Evolutionary conservation across 306 rosid genomes (phyloP), one percentile per base, ranked within the genome.

Genomic region (Mucuna pruriens): DNA sequence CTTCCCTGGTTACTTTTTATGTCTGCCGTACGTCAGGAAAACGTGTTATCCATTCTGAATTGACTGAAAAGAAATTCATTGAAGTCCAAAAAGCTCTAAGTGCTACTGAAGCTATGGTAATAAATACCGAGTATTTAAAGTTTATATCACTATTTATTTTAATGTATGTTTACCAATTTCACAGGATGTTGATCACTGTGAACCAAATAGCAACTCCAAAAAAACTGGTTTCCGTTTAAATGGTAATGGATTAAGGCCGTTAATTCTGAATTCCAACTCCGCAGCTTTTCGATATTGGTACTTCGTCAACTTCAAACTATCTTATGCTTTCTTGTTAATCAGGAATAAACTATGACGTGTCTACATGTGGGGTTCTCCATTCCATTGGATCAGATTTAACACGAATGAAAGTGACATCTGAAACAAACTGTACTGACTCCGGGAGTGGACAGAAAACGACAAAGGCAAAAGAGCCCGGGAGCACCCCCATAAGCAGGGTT

Each of bases 381-480:
- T 95, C 97, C 39, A 89, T 95, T 17, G 97, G 98, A 80, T 95
- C 98, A 51, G 99, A 95, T 79, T 89, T 92, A 73, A 95, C 99
- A n/a, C 87, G 99, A 74, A 91, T 93, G 99, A 88, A 67, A 84
- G 86, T 95, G 76, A 79, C 85, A 79, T 84, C 97, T 19, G 91
- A 87, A 9, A 22, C 79, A 15, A 57, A 80, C 51, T 83, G 85
- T 51, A 52, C 86, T 25, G 89, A 76, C 81, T 88, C 93, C 38
- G 83, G 89, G 82, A 88, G 88, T 69, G 91, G 87, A 68, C 93
- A 76, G 64, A 86, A 91, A 15, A 46, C 29, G 60, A 74, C 87
- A 10, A 93, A 81, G 86, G 67, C 79, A 9, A 87, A 77, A 82
- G 94, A 82, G 84, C 85, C 58, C 15, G 93, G 90, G 80, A 89